Conservation (phyloP, 78 protist species). For the Dictyostelium intermedium region DNA sequence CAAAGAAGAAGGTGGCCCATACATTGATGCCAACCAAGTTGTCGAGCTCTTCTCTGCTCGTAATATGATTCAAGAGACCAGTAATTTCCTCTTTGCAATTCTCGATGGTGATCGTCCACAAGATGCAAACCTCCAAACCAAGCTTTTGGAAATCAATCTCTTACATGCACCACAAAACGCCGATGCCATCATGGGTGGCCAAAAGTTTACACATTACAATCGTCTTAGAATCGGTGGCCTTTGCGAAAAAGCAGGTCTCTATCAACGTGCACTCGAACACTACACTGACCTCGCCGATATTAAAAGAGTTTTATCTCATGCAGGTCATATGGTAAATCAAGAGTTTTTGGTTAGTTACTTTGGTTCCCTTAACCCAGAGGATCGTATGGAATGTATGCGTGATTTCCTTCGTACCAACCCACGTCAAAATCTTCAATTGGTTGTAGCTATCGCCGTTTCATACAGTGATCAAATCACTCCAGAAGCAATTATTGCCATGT, state of each 20-base stretch:
- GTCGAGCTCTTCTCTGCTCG: conserved; percentile 93
- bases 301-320: conserved; percentile 93
- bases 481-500: conserved; percentile 90
- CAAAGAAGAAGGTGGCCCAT: conserved; percentile 84
- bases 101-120: conserved; percentile 92
- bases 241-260: conserved; percentile 98
- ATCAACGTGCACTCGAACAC: conserved; percentile 97
- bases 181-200: conserved; percentile 95
- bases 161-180: conserved; percentile 96
- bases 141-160: conserved; percentile 97
- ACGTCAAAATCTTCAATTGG: conserved; percentile 93
- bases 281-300: conserved; percentile 95
- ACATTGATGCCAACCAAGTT: conserved; percentile 84
- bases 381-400: conserved; percentile 92
- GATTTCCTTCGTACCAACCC: conserved; percentile 92
- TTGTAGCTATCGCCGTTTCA: conserved; percentile 95
- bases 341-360: conserved; percentile 94
- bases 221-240: conserved; percentile 90
- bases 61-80: conserved; percentile 92
- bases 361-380: conserved; percentile 89
- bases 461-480: conserved; percentile 92
- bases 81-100: conserved; percentile 96
- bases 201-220: conserved; percentile 97
- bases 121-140: conserved; percentile 97
- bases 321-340: conserved; percentile 57